phyloP scores from a whole-genome alignment of 345 rosid genomes.

The Murraya paniculata region DNA sequence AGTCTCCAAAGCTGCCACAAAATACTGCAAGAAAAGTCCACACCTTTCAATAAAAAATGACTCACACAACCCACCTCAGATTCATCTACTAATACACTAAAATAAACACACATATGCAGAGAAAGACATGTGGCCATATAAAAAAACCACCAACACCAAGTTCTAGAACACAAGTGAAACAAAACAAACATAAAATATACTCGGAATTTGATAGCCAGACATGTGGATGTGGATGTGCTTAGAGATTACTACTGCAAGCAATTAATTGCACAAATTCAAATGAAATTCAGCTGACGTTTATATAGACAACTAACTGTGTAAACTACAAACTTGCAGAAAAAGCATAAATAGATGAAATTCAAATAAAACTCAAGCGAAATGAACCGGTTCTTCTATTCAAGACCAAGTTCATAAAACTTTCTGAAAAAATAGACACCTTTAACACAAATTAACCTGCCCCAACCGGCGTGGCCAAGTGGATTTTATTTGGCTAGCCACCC shows the following conservation, averaged over 20 bases:
- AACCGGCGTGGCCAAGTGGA: too few species aligned
- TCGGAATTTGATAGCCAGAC: background rate
- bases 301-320: background rate
- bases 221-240: background rate
- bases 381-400: background rate
- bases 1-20: conserved; percentile 33
- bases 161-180: background rate
- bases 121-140: background rate
- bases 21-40: conserved; percentile 40
- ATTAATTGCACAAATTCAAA: background rate
- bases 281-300: background rate
- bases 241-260: background rate
- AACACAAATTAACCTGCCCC: too few species aligned
- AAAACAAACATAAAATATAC: background rate
- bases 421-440: background rate
- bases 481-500: too few species aligned
- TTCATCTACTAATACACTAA: conserved; percentile 16
- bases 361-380: conserved; percentile 5
- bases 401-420: background rate
- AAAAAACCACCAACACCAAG: background rate
- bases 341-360: background rate
- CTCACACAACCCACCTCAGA: conserved; percentile 29
- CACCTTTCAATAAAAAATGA: conserved; percentile 28
- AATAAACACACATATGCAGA: background rate
- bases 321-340: background rate